phyloP scores from a whole-genome alignment of 139 green algal species.

The Chlorokybus atmophyticus region DNA sequence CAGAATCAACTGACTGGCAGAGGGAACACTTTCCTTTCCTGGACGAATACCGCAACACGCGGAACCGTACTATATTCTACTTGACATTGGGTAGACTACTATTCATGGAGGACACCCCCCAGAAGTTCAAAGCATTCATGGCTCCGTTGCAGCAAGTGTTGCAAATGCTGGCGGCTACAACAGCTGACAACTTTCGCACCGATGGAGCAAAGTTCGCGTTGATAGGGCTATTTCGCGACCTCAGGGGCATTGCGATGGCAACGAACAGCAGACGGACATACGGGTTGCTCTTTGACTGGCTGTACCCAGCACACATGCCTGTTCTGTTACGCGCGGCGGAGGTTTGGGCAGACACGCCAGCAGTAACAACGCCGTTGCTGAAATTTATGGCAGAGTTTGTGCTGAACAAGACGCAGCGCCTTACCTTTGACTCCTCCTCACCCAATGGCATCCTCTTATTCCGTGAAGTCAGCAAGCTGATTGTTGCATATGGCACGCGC shows the following conservation, averaged over 20 bases:
- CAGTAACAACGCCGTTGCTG: constrained; percentile 61
- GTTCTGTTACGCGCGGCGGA: constrained; percentile 64
- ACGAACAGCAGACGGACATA: constrained; percentile 68
- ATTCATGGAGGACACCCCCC: constrained; percentile 87
- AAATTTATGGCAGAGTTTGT: constrained; percentile 96
- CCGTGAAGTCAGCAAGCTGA: constrained; percentile 52
- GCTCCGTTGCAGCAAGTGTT: constrained; percentile 52
- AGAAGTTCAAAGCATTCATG: constrained; percentile 83
- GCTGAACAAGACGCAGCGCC: constrained; percentile 89
- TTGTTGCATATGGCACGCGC: constrained; percentile 66
- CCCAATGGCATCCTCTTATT: constrained; percentile 93
- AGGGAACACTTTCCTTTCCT: constrained; percentile 72
- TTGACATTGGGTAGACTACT: constrained; percentile 76
- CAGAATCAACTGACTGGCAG: too few species aligned
- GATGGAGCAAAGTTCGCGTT: constrained; percentile 48
- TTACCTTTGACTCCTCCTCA: constrained; percentile 86
- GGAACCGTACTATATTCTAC: constrained; percentile 88
- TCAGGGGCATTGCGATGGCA: constrained; percentile 77
- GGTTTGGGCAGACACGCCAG: constrained; percentile 62
- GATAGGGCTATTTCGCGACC: constrained; percentile 79
- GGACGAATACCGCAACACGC: constrained; percentile 53
- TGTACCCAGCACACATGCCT: constrained; percentile 81
- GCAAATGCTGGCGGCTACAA: constrained; percentile 11
- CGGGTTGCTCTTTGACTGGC: constrained; percentile 86
- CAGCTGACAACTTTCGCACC: constrained; percentile 22